These are phyloP conservation scores for Tetramitus jugosus DNA, from an alignment of 208 protist species.

Conservation along the genomic window DNA sequence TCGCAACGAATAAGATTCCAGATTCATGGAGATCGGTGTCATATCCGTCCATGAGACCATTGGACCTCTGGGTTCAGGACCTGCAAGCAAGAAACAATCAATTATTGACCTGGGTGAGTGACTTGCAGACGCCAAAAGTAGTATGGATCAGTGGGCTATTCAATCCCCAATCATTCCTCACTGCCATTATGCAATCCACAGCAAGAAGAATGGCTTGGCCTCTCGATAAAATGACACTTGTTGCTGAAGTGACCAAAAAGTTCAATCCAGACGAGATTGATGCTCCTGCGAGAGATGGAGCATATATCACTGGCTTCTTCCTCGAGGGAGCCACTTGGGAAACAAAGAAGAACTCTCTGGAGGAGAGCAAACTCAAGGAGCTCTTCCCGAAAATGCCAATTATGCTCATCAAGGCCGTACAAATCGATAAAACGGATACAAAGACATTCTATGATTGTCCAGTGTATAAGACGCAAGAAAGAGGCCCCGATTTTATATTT, in stretches of 20 bases:
- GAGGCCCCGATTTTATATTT: slow-evolving; percentile 87
- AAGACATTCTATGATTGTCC: slow-evolving; percentile 82
- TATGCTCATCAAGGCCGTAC: slow-evolving; percentile 78
- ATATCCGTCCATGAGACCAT: slow-evolving; percentile 85
- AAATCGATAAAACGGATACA: slow-evolving; percentile 54
- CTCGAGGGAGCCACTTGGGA: slow-evolving; percentile 97
- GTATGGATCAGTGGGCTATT: slow-evolving; percentile 89
- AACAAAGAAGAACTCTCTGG: slow-evolving; percentile 60
- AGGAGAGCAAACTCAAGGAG: slow-evolving; percentile 85
- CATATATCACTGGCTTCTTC: slow-evolving; percentile 88
- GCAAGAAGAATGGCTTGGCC: slow-evolving; percentile 91
- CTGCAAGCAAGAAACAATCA: slow-evolving; percentile 84
- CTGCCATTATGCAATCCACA: slow-evolving; percentile 95
- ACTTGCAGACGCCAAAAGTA: slow-evolving; percentile 81
- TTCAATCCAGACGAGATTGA: slow-evolving; percentile 75
- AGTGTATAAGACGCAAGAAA: slow-evolving; percentile 89
- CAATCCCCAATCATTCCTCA: slow-evolving; percentile 98
- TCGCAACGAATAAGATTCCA: slow-evolving; percentile 73
- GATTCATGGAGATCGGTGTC: slow-evolving; percentile 82
- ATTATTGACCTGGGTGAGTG: slow-evolving; percentile 78
- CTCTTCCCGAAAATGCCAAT: slow-evolving; percentile 85
- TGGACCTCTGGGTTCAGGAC: slow-evolving; percentile 89
- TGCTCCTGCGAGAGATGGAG: slow-evolving; percentile 86
- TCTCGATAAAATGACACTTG: slow-evolving; percentile 87
- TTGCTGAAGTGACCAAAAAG: slow-evolving; percentile 90